Base-by-base conservation (phyloP, 2,329 filamentous ascomycete genomes). In the Fusarium globosum region DNA sequence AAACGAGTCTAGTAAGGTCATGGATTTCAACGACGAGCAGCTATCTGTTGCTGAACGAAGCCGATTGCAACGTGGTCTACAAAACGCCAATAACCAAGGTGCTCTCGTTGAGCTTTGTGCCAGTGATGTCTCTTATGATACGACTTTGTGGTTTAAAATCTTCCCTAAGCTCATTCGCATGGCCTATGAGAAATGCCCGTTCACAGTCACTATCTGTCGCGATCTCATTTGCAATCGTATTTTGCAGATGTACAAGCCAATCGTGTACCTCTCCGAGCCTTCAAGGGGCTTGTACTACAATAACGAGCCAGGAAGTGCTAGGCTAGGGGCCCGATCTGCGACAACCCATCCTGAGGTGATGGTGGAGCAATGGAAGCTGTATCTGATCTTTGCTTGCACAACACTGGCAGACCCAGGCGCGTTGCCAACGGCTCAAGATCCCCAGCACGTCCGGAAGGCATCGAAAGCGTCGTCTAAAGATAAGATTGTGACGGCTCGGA, bases 281-380 rank as follows among this genome's bases (percentile, higher is more conserved):
- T 87, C 89, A 8, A 86, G 91, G 65, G 91, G 91, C 21, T 84
- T 89, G 20, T 88, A 91, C 76, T 89, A 93, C 72, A 90, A 90
- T 61, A 85, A 88, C 23, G 89, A 91, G 55, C 84, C 88, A 12
- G 85, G 86, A 35, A 91, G 87, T 78, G 86, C 85, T 35, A 85
- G 88, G 28, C 80, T 85, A 28, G 81, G 84, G 3, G 83, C 82
- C 74, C 86, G 90, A 79, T 89, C 88, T 67, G 91, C 88, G 66
- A 92, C 90, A 6, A 92, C 92, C 2, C 93, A 95, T 23, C 93
- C 95, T 1, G 95, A 97, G 77, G 91, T 97, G 28, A 87, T 98
- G 65, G 91, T 99, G 66, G 97, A 98, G 82, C 96, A 99, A 80
- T 99, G 96, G 96, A 98, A 98, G 82, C 86, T 98, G 5, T 98